Evolutionary conservation across 192 early-diverging fungal genomes (phyloP), one percentile per base, ranked within the genome.

Genomic region (Paraglomus brasilianum): DNA sequence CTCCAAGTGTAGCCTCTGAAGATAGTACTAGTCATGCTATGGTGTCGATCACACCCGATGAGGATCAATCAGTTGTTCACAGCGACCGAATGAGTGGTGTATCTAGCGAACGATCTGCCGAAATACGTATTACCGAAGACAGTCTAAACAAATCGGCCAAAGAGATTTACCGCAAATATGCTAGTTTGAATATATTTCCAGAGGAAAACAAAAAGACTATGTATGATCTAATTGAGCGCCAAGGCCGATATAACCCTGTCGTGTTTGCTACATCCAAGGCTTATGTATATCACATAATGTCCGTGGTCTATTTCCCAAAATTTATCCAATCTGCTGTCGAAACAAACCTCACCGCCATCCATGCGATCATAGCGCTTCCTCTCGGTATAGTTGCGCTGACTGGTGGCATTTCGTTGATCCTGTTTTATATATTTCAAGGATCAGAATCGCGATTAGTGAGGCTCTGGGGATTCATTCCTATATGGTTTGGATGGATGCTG

Each of bases 251-350:
- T 30, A 78, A 81, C 40, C 80, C 80, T 13, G 47, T 78, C 13
- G 69, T 81, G 2, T 81, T 81, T 69, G 78, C 78, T 45, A 74
- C 77, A n/a, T 67, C 80, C 9, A 65, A 74, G 43, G 41, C 68
- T 17, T 75, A 81, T 45, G 74, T 81, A 5, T 79, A 74, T 63
- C 77, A 81, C 46, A 70, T 81, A 5, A 63, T 81, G 60, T 79
- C 78, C 50, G 72, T 79, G 10, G 74, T 78, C 41, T 81, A 70
- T 64, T 81, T 79, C 50, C 72, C 77, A 6, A 61, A 72, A 51
- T 81, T 81, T 66, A 61, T 81, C 0, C 72, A 81, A 24, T 45
- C 69, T 2, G 62, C 76, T 7, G 63, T 78, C n/a, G 73, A 78
- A 36, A 81, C 67, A 10, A 81, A 81, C 49, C n/a, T 81, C 0